phyloP scores from a whole-genome alignment of 2,329 filamentous ascomycete genomes.

The Ciborinia camelliae region DNA sequence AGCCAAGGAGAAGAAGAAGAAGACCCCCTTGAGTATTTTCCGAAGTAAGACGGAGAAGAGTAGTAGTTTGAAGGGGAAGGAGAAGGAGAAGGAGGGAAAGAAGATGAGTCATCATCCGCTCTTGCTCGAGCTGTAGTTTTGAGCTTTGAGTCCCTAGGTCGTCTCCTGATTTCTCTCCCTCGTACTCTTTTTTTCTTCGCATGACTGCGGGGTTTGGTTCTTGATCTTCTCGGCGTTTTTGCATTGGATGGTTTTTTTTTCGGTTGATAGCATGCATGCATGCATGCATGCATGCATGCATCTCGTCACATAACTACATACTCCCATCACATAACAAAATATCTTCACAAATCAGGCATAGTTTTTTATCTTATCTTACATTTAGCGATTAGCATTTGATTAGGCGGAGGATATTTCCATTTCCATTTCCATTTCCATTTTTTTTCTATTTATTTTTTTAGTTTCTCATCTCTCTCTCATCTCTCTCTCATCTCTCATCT shows the following conservation, averaged over 20 bases:
- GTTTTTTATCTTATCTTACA: background rate
- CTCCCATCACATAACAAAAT: too few species aligned
- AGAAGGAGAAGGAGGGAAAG: conserved; percentile 15
- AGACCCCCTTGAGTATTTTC: conserved; percentile 11
- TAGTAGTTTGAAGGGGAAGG: conserved; percentile 4
- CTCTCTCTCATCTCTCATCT: background rate
- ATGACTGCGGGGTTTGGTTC: background rate
- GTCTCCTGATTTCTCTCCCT: background rate
- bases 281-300: too few species aligned
- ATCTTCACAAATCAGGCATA: too few species aligned
- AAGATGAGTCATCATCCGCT: conserved; percentile 19
- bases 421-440: too few species aligned
- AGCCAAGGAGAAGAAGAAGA: conserved; percentile 12
- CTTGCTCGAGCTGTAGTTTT: background rate
- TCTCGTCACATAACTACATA: too few species aligned
- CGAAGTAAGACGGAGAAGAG: conserved; percentile 13
- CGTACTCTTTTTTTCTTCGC: too few species aligned
- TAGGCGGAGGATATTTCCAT: background rate
- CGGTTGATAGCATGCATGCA: too few species aligned
- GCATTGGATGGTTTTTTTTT: too few species aligned
- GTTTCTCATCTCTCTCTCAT: background rate
- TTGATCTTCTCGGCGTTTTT: too few species aligned
- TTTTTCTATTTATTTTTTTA: too few species aligned
- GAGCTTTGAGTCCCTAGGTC: background rate
- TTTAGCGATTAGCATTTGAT: background rate